Conservation (phyloP, 2,329 filamentous ascomycete species). For the Pestalotiopsis sp. region DNA sequence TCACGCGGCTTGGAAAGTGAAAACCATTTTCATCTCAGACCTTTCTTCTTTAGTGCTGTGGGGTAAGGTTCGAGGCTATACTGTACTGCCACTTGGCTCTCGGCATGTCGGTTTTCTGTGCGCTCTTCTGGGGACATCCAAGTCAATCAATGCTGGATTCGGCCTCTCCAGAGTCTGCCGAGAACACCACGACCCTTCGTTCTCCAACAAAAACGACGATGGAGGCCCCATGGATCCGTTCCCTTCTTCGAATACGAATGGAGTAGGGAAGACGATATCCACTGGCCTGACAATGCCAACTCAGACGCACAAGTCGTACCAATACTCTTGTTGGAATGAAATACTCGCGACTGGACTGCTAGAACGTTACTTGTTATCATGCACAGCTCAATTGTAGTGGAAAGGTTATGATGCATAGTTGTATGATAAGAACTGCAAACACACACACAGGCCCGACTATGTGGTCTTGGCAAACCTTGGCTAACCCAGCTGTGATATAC, state of each 20-base stretch:
- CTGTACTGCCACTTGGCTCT: neutral
- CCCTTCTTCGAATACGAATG: neutral
- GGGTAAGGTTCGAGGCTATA: neutral
- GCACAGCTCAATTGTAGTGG: neutral
- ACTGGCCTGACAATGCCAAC: neutral
- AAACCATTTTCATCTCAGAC: neutral
- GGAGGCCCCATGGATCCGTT: neutral
- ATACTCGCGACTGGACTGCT: neutral
- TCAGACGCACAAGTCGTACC: too few species aligned
- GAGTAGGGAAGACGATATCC: neutral
- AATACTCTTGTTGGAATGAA: too few species aligned
- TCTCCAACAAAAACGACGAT: neutral
- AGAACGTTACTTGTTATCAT: neutral
- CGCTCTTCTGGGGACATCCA: neutral
- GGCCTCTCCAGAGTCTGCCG: neutral
- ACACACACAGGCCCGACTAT: neutral
- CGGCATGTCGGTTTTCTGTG: neutral
- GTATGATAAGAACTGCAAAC: neutral
- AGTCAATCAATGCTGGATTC: neutral
- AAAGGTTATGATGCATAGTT: neutral
- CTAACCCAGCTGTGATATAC: neutral
- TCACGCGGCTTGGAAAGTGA: neutral
- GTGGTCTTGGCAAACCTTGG: neutral
- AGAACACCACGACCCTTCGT: neutral
- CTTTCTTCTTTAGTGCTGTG: neutral